Conservation (phyloP, 2,329 filamentous ascomycete species). For the Colletotrichum incanum region DNA sequence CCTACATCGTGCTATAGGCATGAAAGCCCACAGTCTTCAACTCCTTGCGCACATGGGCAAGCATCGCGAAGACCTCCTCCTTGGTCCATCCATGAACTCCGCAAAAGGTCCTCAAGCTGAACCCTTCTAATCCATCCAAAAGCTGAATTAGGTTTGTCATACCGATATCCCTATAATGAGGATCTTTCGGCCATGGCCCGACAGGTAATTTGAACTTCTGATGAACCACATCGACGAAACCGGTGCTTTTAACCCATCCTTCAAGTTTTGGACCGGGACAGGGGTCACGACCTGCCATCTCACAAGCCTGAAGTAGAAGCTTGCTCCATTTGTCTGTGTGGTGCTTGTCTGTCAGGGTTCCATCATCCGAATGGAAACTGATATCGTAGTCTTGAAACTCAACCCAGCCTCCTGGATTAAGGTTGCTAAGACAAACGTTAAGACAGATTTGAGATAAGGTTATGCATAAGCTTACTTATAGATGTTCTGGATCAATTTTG, state of each 20-base stretch:
- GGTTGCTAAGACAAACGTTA: constrained; percentile 53
- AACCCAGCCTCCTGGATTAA: constrained; percentile 69
- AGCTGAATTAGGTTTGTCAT: constrained; percentile 40
- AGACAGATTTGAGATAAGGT: not conserved
- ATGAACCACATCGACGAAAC: constrained; percentile 55
- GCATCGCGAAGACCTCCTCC: constrained; percentile 49
- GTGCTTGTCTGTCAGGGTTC: constrained; percentile 44
- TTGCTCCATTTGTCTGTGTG: constrained; percentile 42
- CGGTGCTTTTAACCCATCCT: constrained; percentile 51
- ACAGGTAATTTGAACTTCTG: constrained; percentile 51
- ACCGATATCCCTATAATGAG: constrained; percentile 49
- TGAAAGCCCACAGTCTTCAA: constrained; percentile 48
- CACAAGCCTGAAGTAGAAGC: constrained; percentile 15
- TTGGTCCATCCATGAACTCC: constrained; percentile 49
- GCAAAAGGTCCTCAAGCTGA: constrained; percentile 49
- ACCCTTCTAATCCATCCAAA: constrained; percentile 46
- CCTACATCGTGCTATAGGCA: constrained; percentile 46
- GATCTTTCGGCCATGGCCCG: constrained; percentile 55
- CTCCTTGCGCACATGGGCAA: constrained; percentile 49
- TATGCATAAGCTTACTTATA: constrained; percentile 58
- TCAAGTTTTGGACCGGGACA: constrained; percentile 47
- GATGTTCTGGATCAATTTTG: constrained; percentile 62
- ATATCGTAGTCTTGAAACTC: constrained; percentile 51
- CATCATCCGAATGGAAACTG: constrained; percentile 48
- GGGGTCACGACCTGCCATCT: constrained; percentile 44